phyloP scores from a whole-genome alignment of 2,329 filamentous ascomycete genomes.

The Zasmidium cellare region DNA sequence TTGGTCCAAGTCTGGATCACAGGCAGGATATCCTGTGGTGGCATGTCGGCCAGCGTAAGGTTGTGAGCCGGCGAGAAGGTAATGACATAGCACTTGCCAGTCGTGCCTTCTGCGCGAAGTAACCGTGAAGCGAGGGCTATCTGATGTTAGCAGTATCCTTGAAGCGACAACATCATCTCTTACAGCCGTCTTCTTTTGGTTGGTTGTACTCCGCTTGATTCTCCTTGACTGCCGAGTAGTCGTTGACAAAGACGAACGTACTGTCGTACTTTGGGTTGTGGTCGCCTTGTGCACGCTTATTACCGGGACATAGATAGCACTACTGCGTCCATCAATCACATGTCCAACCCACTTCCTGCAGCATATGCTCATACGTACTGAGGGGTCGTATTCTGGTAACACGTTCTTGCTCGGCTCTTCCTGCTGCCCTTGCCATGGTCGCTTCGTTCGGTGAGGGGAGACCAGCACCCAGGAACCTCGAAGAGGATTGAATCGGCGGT shows the following conservation, averaged over 20 bases:
- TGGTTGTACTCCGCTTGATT: slow-evolving; percentile 76
- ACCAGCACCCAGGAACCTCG: slow-evolving; percentile 90
- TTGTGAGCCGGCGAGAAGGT: slow-evolving; percentile 92
- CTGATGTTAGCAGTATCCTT: not conserved
- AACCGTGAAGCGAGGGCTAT: slow-evolving; percentile 72
- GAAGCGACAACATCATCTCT: slow-evolving; percentile 14
- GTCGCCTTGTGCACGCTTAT: slow-evolving; percentile 83
- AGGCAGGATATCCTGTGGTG: slow-evolving; percentile 71
- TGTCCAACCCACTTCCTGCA: not conserved
- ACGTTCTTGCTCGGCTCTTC: slow-evolving; percentile 49
- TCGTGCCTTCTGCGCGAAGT: slow-evolving; percentile 80
- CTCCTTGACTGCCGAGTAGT: slow-evolving; percentile 96
- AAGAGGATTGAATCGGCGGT: slow-evolving; percentile 89
- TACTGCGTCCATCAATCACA: slow-evolving; percentile 38
- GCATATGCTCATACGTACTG: slow-evolving; percentile 34
- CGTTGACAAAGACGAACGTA: slow-evolving; percentile 94
- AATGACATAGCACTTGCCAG: slow-evolving; percentile 94
- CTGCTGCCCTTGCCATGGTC: slow-evolving; percentile 81
- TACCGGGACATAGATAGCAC: slow-evolving; percentile 94
- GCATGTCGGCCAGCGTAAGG: slow-evolving; percentile 87
- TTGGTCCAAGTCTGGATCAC: slow-evolving; percentile 89
- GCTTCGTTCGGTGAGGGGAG: slow-evolving; percentile 92
- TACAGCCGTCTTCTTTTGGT: slow-evolving; percentile 52
- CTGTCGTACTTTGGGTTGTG: slow-evolving; percentile 80
- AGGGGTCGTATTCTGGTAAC: slow-evolving; percentile 74